phyloP scores from a whole-genome alignment of 805 yeast genomes.

The Saccharomyces kudriavzevii region DNA sequence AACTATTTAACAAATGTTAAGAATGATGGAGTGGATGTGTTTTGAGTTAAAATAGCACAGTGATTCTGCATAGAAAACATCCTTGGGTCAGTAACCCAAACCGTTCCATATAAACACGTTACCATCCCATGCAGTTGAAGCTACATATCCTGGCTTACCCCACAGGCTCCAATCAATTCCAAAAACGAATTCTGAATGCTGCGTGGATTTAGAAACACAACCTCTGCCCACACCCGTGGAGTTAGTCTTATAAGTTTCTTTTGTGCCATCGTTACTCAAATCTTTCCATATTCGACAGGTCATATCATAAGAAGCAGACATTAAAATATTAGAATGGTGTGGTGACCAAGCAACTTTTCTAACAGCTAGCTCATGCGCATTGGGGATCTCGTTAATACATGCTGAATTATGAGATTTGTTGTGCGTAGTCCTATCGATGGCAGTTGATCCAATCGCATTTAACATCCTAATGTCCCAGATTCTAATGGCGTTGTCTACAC shows the following conservation, averaged over 20 bases:
- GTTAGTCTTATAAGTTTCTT: constrained; percentile 37
- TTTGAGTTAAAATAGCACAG: background rate
- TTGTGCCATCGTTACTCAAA: constrained; percentile 49
- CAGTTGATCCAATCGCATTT: background rate
- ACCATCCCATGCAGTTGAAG: constrained; percentile 95
- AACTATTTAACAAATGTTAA: background rate
- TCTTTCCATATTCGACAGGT: constrained; percentile 82
- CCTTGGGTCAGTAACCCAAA: constrained; percentile 2
- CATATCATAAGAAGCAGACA: constrained; percentile 88
- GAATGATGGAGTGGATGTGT: background rate
- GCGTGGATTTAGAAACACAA: constrained; percentile 48
- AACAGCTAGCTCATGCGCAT: constrained; percentile 80
- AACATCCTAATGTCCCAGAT: constrained; percentile 81
- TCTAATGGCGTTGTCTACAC: constrained; percentile 80
- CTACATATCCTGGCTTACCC: constrained; percentile 96
- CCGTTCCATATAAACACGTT: constrained; percentile 87
- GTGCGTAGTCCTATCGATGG: background rate
- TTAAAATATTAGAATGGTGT: constrained; percentile 59
- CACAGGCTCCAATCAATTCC: constrained; percentile 94
- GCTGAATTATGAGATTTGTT: constrained; percentile 36
- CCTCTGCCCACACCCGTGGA: constrained; percentile 43
- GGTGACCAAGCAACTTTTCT: constrained; percentile 84
- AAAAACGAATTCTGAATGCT: constrained; percentile 81
- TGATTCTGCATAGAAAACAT: background rate
- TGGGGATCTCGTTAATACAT: constrained; percentile 69